These are phyloP conservation scores for Cynanchum wilfordii DNA, from an alignment of 257 asterid species.

Conservation along the genomic window DNA sequence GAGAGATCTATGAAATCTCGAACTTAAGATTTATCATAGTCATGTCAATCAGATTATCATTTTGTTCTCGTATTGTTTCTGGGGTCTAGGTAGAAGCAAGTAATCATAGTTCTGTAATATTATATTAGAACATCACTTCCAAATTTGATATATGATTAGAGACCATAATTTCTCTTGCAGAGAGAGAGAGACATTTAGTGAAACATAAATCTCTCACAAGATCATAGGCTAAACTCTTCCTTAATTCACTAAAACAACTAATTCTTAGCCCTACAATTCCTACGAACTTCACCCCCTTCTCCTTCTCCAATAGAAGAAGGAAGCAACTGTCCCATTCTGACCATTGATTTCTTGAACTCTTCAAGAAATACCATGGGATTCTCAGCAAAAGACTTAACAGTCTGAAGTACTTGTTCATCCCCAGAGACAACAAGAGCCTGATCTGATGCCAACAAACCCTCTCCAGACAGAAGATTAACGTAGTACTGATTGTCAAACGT, in stretches of 20 bases:
- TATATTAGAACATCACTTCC: neutral
- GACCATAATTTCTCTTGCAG: neutral
- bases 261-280: slow-evolving; percentile 51
- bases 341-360: slow-evolving; percentile 59
- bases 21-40: no score
- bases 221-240: neutral
- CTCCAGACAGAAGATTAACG: slow-evolving; percentile 56
- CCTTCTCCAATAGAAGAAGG: slow-evolving; percentile 10
- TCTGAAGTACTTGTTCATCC: slow-evolving; percentile 25
- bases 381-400: slow-evolving; percentile 39
- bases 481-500: slow-evolving; percentile 70
- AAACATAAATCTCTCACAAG: neutral
- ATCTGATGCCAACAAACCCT: slow-evolving; percentile 70
- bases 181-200: neutral
- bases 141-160: neutral
- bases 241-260: slow-evolving; percentile 6
- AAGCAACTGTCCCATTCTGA: slow-evolving; percentile 63
- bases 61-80: no score
- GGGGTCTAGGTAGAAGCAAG: neutral
- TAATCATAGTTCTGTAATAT: neutral
- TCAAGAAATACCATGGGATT: slow-evolving; percentile 34
- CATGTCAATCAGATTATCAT: no score
- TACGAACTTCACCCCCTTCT: slow-evolving; percentile 50
- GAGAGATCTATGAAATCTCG: no score
- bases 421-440: slow-evolving; percentile 46